These are phyloP conservation scores for Mallotus japonicus DNA, from an alignment of 441 rosid species.

Conservation along the genomic window DNA sequence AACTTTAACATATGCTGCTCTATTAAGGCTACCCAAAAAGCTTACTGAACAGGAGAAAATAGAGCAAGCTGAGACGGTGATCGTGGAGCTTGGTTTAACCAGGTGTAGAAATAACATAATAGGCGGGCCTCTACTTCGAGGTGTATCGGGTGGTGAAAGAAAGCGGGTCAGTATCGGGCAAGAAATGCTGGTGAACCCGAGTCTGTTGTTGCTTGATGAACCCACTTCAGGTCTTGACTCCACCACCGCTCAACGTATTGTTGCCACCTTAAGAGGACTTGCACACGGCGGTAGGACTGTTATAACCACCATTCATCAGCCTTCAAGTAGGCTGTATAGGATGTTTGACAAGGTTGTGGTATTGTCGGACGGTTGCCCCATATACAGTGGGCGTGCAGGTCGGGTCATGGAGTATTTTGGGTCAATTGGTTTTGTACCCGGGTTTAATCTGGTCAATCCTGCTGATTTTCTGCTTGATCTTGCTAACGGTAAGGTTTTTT, in stretches of 20 bases:
- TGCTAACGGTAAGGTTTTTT: conserved; percentile 59
- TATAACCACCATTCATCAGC: conserved; percentile 82
- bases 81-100: conserved; percentile 66
- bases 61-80: conserved; percentile 63
- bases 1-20: conserved; percentile 68
- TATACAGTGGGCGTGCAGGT: conserved; percentile 59
- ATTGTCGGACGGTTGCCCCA: conserved; percentile 69
- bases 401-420: conserved; percentile 72
- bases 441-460: conserved; percentile 62
- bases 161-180: conserved; percentile 89
- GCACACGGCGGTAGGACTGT: conserved; percentile 84
- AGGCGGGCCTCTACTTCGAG: conserved; percentile 79
- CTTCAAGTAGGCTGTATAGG: conserved; percentile 70
- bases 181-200: conserved; percentile 86
- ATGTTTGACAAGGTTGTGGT: conserved; percentile 83
- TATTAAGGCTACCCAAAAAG: conserved; percentile 68
- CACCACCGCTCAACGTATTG: conserved; percentile 71
- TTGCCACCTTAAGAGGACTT: conserved; percentile 51
- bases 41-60: conserved; percentile 52
- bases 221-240: conserved; percentile 95
- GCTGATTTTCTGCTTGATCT: conserved; percentile 93
- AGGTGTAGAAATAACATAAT: conserved; percentile 59
- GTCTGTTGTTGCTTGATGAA: conserved; percentile 77
- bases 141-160: conserved; percentile 86
- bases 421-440: conserved; percentile 57